These are phyloP conservation scores for Prunus campanulata DNA, from an alignment of 306 rosid species.

Conservation along the genomic window DNA sequence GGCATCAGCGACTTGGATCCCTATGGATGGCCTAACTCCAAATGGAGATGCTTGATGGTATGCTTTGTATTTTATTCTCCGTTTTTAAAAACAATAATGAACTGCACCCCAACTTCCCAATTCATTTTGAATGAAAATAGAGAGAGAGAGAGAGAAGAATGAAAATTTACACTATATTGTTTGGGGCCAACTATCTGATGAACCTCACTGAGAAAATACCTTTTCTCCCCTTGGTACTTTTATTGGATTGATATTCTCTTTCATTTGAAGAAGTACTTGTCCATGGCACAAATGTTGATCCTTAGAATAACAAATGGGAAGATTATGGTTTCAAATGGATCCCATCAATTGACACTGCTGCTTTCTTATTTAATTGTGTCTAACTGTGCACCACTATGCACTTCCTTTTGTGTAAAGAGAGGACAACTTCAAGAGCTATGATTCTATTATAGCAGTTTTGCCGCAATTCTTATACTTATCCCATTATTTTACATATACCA, in stretches of 20 bases:
- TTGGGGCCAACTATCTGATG: background rate
- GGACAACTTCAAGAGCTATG: background rate
- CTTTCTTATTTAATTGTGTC: background rate
- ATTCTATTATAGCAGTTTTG: constrained; percentile 6
- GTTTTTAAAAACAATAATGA: background rate
- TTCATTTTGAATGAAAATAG: background rate
- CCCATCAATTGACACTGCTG: constrained; percentile 1
- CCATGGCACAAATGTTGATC: background rate
- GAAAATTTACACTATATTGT: background rate
- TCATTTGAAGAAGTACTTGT: background rate
- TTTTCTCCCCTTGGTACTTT: background rate
- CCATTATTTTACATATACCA: constrained; percentile 38
- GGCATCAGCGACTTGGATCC: constrained; percentile 87
- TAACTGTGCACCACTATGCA: background rate
- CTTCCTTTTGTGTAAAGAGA: background rate
- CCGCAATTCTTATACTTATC: constrained; percentile 14
- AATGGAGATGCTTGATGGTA: constrained; percentile 97
- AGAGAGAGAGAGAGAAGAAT: background rate
- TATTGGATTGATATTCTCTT: background rate
- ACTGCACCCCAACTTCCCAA: background rate
- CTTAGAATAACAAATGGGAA: background rate
- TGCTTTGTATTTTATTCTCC: constrained; percentile 5
- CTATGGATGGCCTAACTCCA: constrained; percentile 84
- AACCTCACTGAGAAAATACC: background rate
- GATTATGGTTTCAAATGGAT: background rate